Evolutionary conservation across 1,284 basidiomycete genomes (phyloP).

Genomic region (Tetrapyrgos nigripes): DNA sequence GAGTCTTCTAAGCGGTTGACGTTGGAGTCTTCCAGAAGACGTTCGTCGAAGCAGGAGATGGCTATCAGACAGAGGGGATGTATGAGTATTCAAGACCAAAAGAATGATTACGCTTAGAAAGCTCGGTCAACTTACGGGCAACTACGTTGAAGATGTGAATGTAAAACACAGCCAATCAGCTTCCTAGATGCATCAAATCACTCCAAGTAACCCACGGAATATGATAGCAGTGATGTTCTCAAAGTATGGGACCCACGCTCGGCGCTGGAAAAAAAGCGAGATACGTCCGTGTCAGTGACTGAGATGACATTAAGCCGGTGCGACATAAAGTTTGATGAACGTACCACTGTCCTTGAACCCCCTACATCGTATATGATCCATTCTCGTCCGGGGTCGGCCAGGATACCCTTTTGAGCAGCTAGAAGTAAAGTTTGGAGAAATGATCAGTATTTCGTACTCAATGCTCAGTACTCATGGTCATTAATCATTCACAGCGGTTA

Average conservation of each 20-base stretch:
- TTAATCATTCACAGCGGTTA: slow-evolving; percentile 52
- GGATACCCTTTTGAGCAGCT: slow-evolving; percentile 15
- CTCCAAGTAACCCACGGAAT: slow-evolving; percentile 46
- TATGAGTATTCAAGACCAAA: too few relatives aligned
- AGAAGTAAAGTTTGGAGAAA: not conserved
- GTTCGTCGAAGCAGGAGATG: slow-evolving; percentile 70
- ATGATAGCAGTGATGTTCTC: slow-evolving; percentile 71
- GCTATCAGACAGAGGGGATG: slow-evolving; percentile 33
- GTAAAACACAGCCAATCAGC: too few relatives aligned
- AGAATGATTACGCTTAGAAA: too few relatives aligned
- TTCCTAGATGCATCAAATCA: not conserved
- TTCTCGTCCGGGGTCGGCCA: slow-evolving; percentile 41
- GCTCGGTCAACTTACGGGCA: not conserved
- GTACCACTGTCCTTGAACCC: slow-evolving; percentile 55
- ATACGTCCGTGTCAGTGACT: too few relatives aligned
- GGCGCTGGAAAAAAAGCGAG: slow-evolving; percentile 40
- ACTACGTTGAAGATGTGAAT: not conserved
- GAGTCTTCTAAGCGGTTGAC: slow-evolving; percentile 74
- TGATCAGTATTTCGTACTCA: slow-evolving; percentile 1
- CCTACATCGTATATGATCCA: slow-evolving; percentile 62
- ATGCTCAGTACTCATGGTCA: slow-evolving; percentile 32
- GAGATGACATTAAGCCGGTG: slow-evolving; percentile 5
- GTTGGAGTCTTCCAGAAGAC: slow-evolving; percentile 60
- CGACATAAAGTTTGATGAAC: slow-evolving; percentile 19
- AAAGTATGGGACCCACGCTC: slow-evolving; percentile 71